A percentile compares a stretch with the other conserved stretches of the same genome.
Conservation (phyloP, 345 rosid genomes). For the Excoecaria agallocha region DNA sequence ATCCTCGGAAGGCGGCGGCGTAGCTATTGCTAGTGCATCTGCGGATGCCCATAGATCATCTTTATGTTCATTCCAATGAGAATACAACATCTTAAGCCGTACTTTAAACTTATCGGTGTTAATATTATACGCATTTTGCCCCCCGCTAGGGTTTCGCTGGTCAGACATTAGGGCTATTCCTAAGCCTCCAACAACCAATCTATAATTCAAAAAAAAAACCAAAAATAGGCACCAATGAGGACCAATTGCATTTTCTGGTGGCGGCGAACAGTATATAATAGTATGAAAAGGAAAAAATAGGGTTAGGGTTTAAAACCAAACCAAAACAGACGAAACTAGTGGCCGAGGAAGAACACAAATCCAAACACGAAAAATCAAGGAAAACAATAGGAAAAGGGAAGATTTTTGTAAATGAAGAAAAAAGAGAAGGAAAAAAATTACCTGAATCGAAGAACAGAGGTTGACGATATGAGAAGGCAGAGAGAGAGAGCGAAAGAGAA, state of each 20-base stretch:
- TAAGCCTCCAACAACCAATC: neutral
- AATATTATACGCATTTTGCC: constrained; percentile 44
- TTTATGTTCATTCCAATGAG: constrained; percentile 59
- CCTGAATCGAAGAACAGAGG: neutral
- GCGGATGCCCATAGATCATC: constrained; percentile 67
- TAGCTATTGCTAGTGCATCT: constrained; percentile 64
- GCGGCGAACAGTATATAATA: neutral
- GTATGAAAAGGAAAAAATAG: neutral
- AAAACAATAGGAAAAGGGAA: neutral
- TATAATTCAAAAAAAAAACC: neutral
- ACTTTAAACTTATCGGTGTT: constrained; percentile 52
- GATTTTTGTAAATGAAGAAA: neutral
- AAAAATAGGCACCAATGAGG: neutral
- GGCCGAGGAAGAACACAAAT: neutral
- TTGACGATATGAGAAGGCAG: neutral
- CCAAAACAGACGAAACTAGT: neutral
- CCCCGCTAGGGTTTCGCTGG: constrained; percentile 11
- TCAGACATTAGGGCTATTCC: constrained; percentile 2
- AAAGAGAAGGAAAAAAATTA: neutral
- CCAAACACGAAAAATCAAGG: neutral
- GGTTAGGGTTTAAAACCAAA: constrained; percentile 3
- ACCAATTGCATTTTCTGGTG: neutral
- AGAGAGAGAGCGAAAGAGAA: neutral
- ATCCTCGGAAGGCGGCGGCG: constrained; percentile 84
- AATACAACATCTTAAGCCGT: constrained; percentile 63